Percentiles rank a stretch among this genome's conserved stretches.
These are phyloP conservation scores for Panicum hallii DNA, from an alignment of 202 grass and related monocot genomes.

Conservation along the genomic window DNA sequence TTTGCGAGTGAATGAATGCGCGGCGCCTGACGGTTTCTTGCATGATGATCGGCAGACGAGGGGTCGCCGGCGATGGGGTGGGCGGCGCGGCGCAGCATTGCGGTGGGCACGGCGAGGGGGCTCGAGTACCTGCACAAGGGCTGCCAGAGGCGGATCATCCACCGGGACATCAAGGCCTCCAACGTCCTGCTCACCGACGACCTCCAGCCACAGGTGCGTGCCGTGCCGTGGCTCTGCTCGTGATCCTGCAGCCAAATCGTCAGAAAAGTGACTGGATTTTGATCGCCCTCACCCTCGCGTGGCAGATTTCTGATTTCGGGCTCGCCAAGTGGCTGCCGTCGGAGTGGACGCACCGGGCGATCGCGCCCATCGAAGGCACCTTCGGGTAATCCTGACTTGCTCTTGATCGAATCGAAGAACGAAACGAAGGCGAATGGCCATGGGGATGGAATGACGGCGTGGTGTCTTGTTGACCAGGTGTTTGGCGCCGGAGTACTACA, in stretches of 20 bases:
- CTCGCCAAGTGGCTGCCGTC: conserved; percentile 95
- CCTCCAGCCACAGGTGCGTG: conserved; percentile 72
- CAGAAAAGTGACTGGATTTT: neutral
- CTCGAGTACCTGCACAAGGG: conserved; percentile 86
- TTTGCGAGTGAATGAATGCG: neutral
- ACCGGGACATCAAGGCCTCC: conserved; percentile 95
- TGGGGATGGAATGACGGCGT: neutral
- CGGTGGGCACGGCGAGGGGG: conserved; percentile 74
- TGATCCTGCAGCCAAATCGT: neutral
- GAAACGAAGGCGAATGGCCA: neutral
- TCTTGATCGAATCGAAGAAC: neutral
- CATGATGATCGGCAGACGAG: conserved; percentile 22
- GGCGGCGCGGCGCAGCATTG: conserved; percentile 62
- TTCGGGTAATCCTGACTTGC: conserved; percentile 55
- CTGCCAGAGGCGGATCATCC: conserved; percentile 75
- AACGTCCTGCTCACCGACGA: conserved; percentile 87
- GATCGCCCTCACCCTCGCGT: neutral
- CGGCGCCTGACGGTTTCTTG: conserved; percentile 9
- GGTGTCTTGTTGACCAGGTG: conserved; percentile 51
- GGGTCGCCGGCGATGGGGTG: conserved; percentile 56
- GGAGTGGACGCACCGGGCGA: conserved; percentile 91
- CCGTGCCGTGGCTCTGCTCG: neutral
- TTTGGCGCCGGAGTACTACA: conserved; percentile 96
- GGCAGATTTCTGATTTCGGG: conserved; percentile 92
- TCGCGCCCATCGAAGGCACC: conserved; percentile 91